Evolutionary conservation across 805 yeast species (phyloP).

Genomic region (Groenewaldozyma salmanticensis): DNA sequence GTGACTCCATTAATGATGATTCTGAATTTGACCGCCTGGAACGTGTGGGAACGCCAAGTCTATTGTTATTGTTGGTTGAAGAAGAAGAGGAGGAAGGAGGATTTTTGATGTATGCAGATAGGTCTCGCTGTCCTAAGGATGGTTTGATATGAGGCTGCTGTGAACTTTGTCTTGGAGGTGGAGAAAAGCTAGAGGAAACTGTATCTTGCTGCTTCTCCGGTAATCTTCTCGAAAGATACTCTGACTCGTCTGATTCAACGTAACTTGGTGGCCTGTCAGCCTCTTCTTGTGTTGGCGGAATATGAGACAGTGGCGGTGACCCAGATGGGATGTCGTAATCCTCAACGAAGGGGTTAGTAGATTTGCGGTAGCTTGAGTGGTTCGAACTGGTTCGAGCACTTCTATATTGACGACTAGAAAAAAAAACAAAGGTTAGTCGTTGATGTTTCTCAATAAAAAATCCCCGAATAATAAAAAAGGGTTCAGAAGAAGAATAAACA

Average conservation of each 20-base stretch:
- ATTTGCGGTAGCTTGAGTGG: constrained; percentile 12
- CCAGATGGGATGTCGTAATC: constrained; percentile 6
- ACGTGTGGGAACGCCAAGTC: constrained; percentile 20
- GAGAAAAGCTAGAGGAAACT: too few species aligned
- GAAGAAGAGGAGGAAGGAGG: constrained; percentile 2
- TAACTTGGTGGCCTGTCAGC: constrained; percentile 1
- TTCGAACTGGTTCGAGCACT: too few species aligned
- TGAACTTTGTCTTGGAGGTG: background rate
- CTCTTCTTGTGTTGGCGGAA: too few species aligned
- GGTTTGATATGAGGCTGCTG: background rate
- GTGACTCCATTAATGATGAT: constrained; percentile 17
- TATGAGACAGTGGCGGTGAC: too few species aligned
- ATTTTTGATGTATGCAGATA: background rate
- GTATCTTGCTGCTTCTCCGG: background rate
- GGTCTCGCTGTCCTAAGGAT: background rate
- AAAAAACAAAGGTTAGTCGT: too few species aligned
- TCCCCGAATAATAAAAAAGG: too few species aligned
- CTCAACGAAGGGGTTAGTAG: constrained; percentile 19
- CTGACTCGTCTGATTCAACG: background rate
- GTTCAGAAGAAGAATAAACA: too few species aligned
- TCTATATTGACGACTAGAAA: too few species aligned
- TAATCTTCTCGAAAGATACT: background rate
- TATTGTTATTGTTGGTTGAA: background rate
- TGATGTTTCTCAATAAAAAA: too few species aligned
- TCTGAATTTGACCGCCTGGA: constrained; percentile 20